Percentiles rank a stretch among this genome's conserved stretches.
phyloP scores from a whole-genome alignment of 2,329 filamentous ascomycete species.

The Botrytis porri region DNA sequence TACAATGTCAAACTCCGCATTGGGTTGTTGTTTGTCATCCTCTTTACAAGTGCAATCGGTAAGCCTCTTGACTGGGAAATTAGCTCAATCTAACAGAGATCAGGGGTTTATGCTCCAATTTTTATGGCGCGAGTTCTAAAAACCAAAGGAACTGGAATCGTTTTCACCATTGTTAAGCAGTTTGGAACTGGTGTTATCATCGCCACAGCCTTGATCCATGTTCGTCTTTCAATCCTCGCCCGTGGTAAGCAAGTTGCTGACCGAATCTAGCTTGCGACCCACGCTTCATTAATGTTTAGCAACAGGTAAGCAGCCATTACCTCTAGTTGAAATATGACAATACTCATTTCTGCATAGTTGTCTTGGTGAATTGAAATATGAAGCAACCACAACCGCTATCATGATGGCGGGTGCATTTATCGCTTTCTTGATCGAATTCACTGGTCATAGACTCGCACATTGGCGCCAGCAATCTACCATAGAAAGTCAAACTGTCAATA shows the following conservation, averaged over 20 bases:
- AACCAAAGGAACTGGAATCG: neutral
- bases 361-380: slow-evolving; percentile 62
- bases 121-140: neutral
- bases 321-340: neutral
- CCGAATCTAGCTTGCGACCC: slow-evolving; percentile 61
- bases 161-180: slow-evolving; percentile 53
- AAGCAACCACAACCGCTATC: slow-evolving; percentile 66
- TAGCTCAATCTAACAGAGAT: neutral
- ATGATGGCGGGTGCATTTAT: slow-evolving; percentile 72
- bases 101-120: neutral
- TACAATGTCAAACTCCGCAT: slow-evolving; percentile 1
- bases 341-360: slow-evolving; percentile 42
- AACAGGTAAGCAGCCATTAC: neutral
- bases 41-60: slow-evolving; percentile 1
- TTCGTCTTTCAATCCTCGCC: slow-evolving; percentile 39
- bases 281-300: slow-evolving; percentile 67
- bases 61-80: neutral
- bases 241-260: neutral
- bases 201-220: slow-evolving; percentile 67
- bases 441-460: slow-evolving; percentile 63
- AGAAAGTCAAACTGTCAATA: neutral
- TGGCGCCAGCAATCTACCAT: slow-evolving; percentile 38
- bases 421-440: slow-evolving; percentile 68
- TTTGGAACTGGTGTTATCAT: slow-evolving; percentile 73
- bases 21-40: neutral